Evolutionary conservation across 2,329 filamentous ascomycete species (phyloP), one percentile per base, ranked within the genome.

Genomic region (Geoglossum cookeanum): DNA sequence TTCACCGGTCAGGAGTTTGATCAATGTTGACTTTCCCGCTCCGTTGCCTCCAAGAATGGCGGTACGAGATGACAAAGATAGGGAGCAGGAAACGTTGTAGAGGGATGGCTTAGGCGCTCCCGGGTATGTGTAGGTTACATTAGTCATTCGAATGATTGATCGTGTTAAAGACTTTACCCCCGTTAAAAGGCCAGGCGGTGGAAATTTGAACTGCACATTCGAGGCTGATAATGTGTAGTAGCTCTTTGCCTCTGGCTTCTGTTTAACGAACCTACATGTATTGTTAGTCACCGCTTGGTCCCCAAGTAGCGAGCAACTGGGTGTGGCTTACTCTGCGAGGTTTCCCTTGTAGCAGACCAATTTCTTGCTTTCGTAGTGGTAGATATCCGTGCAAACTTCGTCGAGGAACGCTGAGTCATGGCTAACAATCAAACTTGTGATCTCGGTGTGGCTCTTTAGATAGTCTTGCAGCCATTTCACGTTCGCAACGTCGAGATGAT

Each of bases 341-440:
- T 92, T 91, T 62, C 87, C 87, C 74, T 83, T 85, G 78, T 87
- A 91, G 71, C 81, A 83, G 27, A 83, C 83, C 33, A 98, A 79
- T 76, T 97, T 98, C 81, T 98, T 98, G 71, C 83, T 81, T 71
- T 98, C 92, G 72, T 98, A 98, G 74, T 98, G 92, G 74, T 96
- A 96, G 67, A 98, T 96, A 68, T 98, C 92, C 5, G 92, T 98
- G 67, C 91, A 97, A 63, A 98, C 90, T 62, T 91, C 89, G 68
- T 98, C 92, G 58, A 98, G 75, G 79, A 98, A 98, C 27, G 85
- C 84, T 2, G 91, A 97, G 78, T 98, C 92, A 85, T 98, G 92
- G 68, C 87, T 94, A 63, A 98, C 92, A 67, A 98, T 97, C 74
- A 98, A 75, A 67, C 87, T 94, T 60, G 92, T 98, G 67, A 97